Conservation (phyloP, 2,329 filamentous ascomycete genomes). For the Calonectria hawksworthii region DNA sequence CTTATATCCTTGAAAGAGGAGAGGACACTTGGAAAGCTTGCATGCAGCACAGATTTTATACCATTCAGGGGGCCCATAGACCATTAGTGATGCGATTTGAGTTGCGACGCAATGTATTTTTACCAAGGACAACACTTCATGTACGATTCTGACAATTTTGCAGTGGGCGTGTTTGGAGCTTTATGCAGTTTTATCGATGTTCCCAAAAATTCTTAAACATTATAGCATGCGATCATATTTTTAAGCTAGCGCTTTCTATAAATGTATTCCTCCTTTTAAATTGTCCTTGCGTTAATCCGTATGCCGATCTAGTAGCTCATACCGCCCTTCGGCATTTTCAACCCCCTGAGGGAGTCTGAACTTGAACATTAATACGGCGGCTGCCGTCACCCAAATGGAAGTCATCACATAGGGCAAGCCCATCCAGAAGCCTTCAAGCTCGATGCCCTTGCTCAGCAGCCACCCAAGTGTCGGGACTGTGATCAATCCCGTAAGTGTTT, state of each 20-base stretch:
- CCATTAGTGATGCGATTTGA: neutral
- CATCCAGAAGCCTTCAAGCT: conserved; percentile 61
- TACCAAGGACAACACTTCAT: neutral
- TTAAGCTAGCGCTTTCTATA: neutral
- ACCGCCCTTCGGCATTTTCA: neutral
- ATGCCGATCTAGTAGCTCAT: neutral
- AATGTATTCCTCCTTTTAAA: neutral
- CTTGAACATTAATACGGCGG: conserved; percentile 47
- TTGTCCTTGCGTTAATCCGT: neutral
- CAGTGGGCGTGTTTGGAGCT: neutral
- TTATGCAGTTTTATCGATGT: neutral
- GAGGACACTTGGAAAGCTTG: neutral
- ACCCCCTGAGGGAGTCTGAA: conserved; percentile 42
- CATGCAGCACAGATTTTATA: neutral
- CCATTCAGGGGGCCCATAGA: neutral
- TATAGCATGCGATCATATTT: neutral
- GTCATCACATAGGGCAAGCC: conserved; percentile 64
- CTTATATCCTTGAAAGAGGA: neutral
- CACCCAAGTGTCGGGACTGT: conserved; percentile 61
- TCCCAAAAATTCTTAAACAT: neutral
- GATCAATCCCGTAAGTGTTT: conserved; percentile 62
- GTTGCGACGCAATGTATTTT: neutral
- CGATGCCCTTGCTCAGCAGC: conserved; percentile 61
- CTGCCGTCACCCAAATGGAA: conserved; percentile 43
- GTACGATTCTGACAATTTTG: neutral